Percentiles rank a stretch among this genome's conserved stretches.
Conservation (phyloP, 352 stramenopile species). For the Halophytophthora batemanensis region DNA sequence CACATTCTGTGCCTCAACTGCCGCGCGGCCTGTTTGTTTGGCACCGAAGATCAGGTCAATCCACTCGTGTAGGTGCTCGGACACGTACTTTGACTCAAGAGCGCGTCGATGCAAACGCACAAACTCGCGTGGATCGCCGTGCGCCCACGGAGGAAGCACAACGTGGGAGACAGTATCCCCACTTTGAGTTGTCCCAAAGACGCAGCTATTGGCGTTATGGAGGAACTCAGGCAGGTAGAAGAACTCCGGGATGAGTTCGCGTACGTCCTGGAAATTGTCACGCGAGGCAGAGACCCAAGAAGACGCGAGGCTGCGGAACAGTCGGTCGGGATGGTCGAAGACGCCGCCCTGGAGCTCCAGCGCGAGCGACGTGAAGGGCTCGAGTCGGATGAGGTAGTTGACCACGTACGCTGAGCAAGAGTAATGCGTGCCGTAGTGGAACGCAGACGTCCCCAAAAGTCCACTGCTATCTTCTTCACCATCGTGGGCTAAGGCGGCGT, state of each 20-base stretch:
- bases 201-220: constrained; percentile 70
- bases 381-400: constrained; percentile 95
- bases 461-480: constrained; percentile 15
- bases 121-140: constrained; percentile 92
- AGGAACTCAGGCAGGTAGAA: constrained; percentile 80
- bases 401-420: constrained; percentile 95
- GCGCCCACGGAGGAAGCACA: constrained; percentile 91
- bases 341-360: constrained; percentile 62
- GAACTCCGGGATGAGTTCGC: constrained; percentile 80
- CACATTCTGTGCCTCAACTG: constrained; percentile 92
- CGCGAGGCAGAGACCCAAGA: constrained; percentile 93
- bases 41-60: constrained; percentile 98
- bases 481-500: constrained; percentile 61
- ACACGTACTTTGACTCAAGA: constrained; percentile 96
- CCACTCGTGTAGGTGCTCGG: constrained; percentile 96
- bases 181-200: constrained; percentile 67
- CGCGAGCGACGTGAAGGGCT: constrained; percentile 80
- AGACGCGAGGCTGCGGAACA: constrained; percentile 94
- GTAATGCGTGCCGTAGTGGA: constrained; percentile 98
- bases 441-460: constrained; percentile 79
- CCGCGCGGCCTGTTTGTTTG: constrained; percentile 92
- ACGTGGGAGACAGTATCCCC: constrained; percentile 92
- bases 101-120: constrained; percentile 93
- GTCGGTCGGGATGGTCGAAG: constrained; percentile 94
- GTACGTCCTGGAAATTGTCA: constrained; percentile 89